phyloP scores from a whole-genome alignment of 805 yeast genomes.

The Ogataea nitratoaversa region DNA sequence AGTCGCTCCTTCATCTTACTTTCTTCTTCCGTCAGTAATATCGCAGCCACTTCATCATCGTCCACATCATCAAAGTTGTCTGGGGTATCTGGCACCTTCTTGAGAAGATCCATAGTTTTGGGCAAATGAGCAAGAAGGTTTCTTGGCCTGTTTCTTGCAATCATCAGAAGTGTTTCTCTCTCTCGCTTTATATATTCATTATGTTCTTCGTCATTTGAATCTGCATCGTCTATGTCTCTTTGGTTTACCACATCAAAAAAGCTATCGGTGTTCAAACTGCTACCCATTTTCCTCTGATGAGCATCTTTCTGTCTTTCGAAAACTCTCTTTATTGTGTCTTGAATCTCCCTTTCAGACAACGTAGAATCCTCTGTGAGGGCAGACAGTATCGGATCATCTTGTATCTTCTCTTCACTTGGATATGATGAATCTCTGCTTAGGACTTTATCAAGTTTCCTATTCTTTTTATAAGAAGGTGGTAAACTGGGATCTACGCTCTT shows the following conservation, averaged over 20 bases:
- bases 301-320: conserved; percentile 25
- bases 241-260: conserved; percentile 6
- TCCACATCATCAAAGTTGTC: conserved; percentile 71
- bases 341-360: conserved; percentile 42
- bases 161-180: conserved; percentile 27
- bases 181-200: conserved; percentile 8
- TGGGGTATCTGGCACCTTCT: conserved; percentile 53
- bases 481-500: conserved; percentile 42
- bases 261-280: conserved; percentile 7
- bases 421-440: conserved; percentile 25
- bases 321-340: conserved; percentile 29
- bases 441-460: conserved; percentile 45
- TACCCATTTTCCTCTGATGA: conserved; percentile 15
- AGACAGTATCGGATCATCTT: conserved; percentile 39
- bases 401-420: conserved; percentile 34
- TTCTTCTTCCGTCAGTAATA: conserved; percentile 66
- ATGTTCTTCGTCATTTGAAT: background rate
- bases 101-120: conserved; percentile 50
- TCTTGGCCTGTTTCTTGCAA: conserved; percentile 46
- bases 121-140: conserved; percentile 54
- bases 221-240: conserved; percentile 8
- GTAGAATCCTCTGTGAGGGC: conserved; percentile 42
- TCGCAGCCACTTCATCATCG: conserved; percentile 69
- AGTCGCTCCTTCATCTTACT: conserved; percentile 69
- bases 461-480: conserved; percentile 80